Conservation (phyloP, 805 yeast species). For the Lipomyces orientalis region DNA sequence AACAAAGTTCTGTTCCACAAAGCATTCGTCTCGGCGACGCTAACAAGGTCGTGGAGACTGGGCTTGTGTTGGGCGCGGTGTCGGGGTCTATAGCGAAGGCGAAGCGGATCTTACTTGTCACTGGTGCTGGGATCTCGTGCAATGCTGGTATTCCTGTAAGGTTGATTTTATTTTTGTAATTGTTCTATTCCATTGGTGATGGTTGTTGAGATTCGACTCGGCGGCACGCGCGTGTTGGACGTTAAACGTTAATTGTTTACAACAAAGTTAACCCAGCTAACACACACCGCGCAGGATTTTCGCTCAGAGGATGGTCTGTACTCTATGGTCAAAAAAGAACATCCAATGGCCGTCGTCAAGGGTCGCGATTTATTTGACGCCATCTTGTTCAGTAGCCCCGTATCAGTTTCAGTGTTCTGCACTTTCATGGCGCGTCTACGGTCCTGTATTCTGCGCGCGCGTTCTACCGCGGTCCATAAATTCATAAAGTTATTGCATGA, state of each 20-base stretch:
- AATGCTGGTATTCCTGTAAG: slow-evolving; percentile 88
- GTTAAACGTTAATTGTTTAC: background rate
- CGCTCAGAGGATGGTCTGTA: slow-evolving; percentile 85
- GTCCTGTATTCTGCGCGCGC: slow-evolving; percentile 64
- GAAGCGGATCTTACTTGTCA: slow-evolving; percentile 30
- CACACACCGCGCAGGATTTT: slow-evolving; percentile 57
- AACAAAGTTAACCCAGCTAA: background rate
- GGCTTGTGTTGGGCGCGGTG: slow-evolving; percentile 10
- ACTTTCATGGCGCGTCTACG: slow-evolving; percentile 86
- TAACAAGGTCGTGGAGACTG: background rate
- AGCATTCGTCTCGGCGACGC: slow-evolving; percentile 22
- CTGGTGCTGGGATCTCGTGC: slow-evolving; percentile 95
- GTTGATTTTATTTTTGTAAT: background rate
- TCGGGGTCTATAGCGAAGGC: slow-evolving; percentile 23
- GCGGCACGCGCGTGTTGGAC: background rate
- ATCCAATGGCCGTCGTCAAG: slow-evolving; percentile 65
- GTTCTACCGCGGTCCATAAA: slow-evolving; percentile 82
- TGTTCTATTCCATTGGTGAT: background rate
- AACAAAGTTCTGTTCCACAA: background rate
- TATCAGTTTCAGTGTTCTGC: slow-evolving; percentile 75
- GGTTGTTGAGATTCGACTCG: background rate
- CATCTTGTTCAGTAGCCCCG: slow-evolving; percentile 72
- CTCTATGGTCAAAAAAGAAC: slow-evolving; percentile 66
- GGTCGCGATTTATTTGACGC: slow-evolving; percentile 94
- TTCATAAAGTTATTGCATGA: slow-evolving; percentile 68